Evolutionary conservation across 768 basidiomycete species (phyloP).

Genomic region (Tylopilus intermedius): DNA sequence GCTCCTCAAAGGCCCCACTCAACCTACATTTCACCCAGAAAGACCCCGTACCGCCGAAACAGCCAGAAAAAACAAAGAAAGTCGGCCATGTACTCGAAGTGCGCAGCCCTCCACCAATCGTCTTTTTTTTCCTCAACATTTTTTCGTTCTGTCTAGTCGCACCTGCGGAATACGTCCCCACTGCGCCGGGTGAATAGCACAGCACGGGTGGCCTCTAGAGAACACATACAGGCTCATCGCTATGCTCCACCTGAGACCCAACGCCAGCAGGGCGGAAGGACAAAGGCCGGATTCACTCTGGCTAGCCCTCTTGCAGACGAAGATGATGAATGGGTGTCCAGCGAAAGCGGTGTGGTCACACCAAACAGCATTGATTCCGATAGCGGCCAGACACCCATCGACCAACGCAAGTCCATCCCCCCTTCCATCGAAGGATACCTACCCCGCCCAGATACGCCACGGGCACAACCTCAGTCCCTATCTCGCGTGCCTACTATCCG

Average conservation of each 20-base stretch:
- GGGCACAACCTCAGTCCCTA: constrained; percentile 28
- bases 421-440: constrained; percentile 15
- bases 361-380: constrained; percentile 47
- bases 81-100: constrained; percentile 42
- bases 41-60: constrained; percentile 41
- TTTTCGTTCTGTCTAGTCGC: constrained; percentile 6
- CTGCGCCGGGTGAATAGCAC: constrained; percentile 26
- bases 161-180: constrained; percentile 24
- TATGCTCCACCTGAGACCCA: constrained; percentile 25
- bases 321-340: constrained; percentile 75
- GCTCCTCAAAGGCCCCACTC: constrained; percentile 49
- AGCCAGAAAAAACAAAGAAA: constrained; percentile 53
- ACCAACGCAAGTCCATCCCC: constrained; percentile 19
- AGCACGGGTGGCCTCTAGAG: constrained; percentile 26
- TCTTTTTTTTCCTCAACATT: constrained; percentile 13
- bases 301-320: constrained; percentile 45
- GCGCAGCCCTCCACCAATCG: constrained; percentile 16
- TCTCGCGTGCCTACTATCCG: constrained; percentile 33
- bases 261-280: constrained; percentile 31
- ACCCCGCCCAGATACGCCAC: constrained; percentile 28
- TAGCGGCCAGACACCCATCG: constrained; percentile 28
- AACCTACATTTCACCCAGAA: constrained; percentile 70
- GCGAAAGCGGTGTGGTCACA: constrained; percentile 70
- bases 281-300: constrained; percentile 56
- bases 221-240: constrained; percentile 33